These are phyloP conservation scores for Pythium periplocum DNA, from an alignment of 352 stramenopile genomes.

Conservation along the genomic window DNA sequence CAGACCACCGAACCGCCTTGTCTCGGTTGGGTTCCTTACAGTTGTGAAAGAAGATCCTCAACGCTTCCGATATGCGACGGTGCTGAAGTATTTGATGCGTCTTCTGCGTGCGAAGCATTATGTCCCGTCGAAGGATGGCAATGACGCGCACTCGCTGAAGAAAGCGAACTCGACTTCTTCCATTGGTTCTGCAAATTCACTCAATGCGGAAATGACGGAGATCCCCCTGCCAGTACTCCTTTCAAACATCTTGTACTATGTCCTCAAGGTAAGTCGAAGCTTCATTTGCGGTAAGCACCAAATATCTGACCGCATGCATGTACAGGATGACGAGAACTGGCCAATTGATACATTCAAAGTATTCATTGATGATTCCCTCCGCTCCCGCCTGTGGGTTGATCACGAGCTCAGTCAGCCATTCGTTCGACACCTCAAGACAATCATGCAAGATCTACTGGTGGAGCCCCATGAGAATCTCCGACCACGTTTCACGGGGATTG, in stretches of 20 bases:
- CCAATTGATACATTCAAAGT: constrained; percentile 83
- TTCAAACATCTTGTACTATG: constrained; percentile 57
- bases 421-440: constrained; percentile 75
- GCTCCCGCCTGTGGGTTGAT: constrained; percentile 78
- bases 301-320: neutral
- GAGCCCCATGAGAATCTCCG: constrained; percentile 10
- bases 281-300: neutral
- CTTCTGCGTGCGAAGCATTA: constrained; percentile 84
- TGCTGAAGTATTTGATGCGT: constrained; percentile 76
- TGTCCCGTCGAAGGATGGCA: neutral
- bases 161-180: constrained; percentile 17
- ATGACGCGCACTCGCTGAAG: constrained; percentile 17
- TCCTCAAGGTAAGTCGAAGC: constrained; percentile 44
- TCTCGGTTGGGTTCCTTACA: constrained; percentile 53
- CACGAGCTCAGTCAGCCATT: constrained; percentile 76
- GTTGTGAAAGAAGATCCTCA: constrained; percentile 47
- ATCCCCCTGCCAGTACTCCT: constrained; percentile 69
- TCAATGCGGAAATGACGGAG: constrained; percentile 30
- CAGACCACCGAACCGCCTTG: constrained; percentile 47
- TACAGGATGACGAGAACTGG: constrained; percentile 45
- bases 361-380: constrained; percentile 81
- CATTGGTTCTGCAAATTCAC: constrained; percentile 9
- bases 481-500: constrained; percentile 34
- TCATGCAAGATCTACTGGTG: constrained; percentile 18
- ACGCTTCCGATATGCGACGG: constrained; percentile 43